These are phyloP conservation scores for Gossypium sturtianum DNA, from an alignment of 345 rosid genomes.

Conservation along the genomic window DNA sequence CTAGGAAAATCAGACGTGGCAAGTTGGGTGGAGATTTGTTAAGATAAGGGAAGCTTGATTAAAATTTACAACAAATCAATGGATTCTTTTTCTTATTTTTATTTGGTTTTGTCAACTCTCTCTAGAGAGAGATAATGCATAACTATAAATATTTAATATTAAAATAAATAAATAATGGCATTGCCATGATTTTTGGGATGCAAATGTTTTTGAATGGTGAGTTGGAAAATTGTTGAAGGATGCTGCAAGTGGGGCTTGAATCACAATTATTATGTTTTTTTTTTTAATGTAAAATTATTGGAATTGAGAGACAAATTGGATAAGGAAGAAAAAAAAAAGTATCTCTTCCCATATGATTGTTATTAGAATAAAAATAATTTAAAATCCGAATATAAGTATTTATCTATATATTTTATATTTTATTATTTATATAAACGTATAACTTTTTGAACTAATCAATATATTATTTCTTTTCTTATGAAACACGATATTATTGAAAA, in stretches of 20 bases:
- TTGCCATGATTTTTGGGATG: not conserved
- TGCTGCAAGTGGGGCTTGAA: not conserved
- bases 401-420: no score
- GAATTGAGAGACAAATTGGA: not conserved
- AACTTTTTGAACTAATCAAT: no score
- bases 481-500: no score
- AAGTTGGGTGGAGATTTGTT: not conserved
- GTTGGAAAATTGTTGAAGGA: not conserved
- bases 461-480: no score
- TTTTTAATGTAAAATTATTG: not conserved
- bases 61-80: not conserved
- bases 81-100: not conserved
- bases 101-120: not conserved
- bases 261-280: not conserved
- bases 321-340: not conserved
- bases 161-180: no score
- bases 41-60: not conserved
- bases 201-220: not conserved
- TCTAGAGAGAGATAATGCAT: not conserved
- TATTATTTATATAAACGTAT: no score
- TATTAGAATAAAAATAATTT: no score
- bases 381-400: no score
- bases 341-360: no score
- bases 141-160: no score
- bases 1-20: not conserved